phyloP scores from a whole-genome alignment of 331 rosid genomes.

The Erythrophleum ivorense region DNA sequence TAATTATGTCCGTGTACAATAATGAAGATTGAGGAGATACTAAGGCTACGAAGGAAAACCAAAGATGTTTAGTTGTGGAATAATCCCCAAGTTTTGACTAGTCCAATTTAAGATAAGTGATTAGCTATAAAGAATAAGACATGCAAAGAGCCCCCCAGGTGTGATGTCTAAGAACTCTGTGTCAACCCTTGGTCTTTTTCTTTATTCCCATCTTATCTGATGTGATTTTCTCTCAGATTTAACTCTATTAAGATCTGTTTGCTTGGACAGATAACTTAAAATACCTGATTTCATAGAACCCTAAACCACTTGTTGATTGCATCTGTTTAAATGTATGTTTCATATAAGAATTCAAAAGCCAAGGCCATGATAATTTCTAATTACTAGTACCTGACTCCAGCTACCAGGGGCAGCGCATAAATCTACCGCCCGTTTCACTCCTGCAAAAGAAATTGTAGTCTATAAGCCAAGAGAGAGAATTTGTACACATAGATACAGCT shows the following conservation, averaged over 20 bases:
- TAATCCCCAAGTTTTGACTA: background rate
- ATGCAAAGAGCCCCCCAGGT: background rate
- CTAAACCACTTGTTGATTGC: background rate
- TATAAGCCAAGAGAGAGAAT: conserved; percentile 3
- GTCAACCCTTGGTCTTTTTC: background rate
- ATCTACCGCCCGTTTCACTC: conserved; percentile 74
- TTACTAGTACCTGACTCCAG: conserved; percentile 72
- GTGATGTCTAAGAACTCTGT: background rate
- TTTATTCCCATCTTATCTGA: background rate
- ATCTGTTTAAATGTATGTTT: background rate
- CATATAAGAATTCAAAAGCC: background rate
- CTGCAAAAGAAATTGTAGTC: conserved; percentile 41
- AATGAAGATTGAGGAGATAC: background rate
- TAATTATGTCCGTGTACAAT: background rate
- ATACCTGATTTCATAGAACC: background rate
- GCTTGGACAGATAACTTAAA: background rate
- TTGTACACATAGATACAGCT: background rate
- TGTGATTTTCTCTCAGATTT: background rate
- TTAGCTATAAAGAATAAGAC: background rate
- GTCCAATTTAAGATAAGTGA: background rate
- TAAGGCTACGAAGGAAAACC: background rate
- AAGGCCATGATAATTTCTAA: background rate
- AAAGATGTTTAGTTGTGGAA: background rate
- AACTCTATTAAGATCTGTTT: background rate
- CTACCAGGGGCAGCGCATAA: conserved; percentile 85